Evolutionary conservation across 768 basidiomycete species (phyloP).

Genomic region (Leccinum imitatum): DNA sequence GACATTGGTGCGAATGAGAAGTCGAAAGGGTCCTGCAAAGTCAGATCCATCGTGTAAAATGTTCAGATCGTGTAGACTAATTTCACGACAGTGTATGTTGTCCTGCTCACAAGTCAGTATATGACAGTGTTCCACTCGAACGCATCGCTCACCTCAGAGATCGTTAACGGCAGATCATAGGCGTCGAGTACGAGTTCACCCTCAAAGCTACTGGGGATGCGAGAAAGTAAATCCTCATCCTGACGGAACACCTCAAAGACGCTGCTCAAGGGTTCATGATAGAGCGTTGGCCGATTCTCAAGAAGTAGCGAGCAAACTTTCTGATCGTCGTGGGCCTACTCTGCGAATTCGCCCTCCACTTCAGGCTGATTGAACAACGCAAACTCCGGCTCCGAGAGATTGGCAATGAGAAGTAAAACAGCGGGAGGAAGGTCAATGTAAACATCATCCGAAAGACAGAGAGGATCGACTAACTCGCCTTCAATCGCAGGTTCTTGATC

Average conservation of each 20-base stretch:
- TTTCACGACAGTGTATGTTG: constrained; percentile 64
- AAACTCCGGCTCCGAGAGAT: constrained; percentile 41
- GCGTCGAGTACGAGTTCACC: constrained; percentile 70
- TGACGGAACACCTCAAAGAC: constrained; percentile 73
- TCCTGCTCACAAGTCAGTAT: constrained; percentile 45
- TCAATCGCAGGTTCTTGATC: constrained; percentile 13
- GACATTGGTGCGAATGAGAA: constrained; percentile 45
- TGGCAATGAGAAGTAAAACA: constrained; percentile 49
- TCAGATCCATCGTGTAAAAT: constrained; percentile 66
- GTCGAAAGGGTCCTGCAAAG: constrained; percentile 60
- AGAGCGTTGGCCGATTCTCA: constrained; percentile 65
- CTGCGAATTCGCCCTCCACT: constrained; percentile 24
- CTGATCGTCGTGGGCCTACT: constrained; percentile 15
- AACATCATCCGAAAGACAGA: constrained; percentile 63
- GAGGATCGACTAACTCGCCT: constrained; percentile 40
- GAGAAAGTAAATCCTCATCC: constrained; percentile 49
- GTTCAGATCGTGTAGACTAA: constrained; percentile 71
- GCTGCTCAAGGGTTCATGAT: constrained; percentile 69
- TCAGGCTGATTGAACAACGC: constrained; percentile 58
- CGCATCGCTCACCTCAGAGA: constrained; percentile 56
- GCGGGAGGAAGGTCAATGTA: constrained; percentile 76
- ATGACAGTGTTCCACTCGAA: background rate
- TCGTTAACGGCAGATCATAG: constrained; percentile 60
- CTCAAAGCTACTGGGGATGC: constrained; percentile 46
- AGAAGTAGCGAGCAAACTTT: constrained; percentile 47